Percentiles rank a stretch among this genome's conserved stretches.
phyloP scores from a whole-genome alignment of 768 basidiomycete species.

The Tubosaeta brunneosetosa region DNA sequence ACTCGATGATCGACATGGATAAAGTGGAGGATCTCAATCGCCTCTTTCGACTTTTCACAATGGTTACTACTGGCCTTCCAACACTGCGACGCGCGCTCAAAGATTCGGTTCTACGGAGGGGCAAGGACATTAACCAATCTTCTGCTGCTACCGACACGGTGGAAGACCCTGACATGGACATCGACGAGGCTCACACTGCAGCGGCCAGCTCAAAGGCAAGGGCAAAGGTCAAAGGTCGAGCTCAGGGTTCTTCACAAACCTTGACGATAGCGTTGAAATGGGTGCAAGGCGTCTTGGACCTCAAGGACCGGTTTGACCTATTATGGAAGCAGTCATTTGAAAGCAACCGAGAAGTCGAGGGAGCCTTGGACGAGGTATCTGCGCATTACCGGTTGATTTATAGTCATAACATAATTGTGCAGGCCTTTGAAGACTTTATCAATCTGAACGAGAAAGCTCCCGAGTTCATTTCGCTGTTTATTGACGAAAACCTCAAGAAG shows the following conservation, averaged over 20 bases:
- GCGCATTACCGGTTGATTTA: background rate
- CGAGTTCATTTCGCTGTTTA: slow-evolving; percentile 94
- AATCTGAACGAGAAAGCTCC: slow-evolving; percentile 84
- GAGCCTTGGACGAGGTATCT: slow-evolving; percentile 76
- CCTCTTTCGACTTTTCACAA: slow-evolving; percentile 69
- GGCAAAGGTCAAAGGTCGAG: slow-evolving; percentile 51
- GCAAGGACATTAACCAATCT: slow-evolving; percentile 71
- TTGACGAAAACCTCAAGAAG: slow-evolving; percentile 93
- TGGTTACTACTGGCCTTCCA: slow-evolving; percentile 62
- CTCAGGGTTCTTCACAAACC: slow-evolving; percentile 38
- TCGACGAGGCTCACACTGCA: slow-evolving; percentile 34
- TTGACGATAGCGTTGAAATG: slow-evolving; percentile 73
- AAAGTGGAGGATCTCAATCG: slow-evolving; percentile 72
- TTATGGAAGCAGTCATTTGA: slow-evolving; percentile 70
- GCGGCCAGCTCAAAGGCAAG: slow-evolving; percentile 41
- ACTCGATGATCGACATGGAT: slow-evolving; percentile 80
- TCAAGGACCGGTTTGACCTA: slow-evolving; percentile 88
- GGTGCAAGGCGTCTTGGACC: slow-evolving; percentile 86
- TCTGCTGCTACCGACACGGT: slow-evolving; percentile 41
- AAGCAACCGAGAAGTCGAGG: slow-evolving; percentile 73
- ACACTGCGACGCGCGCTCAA: slow-evolving; percentile 64
- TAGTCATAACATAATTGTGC: slow-evolving; percentile 5
- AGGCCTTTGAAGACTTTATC: slow-evolving; percentile 93
- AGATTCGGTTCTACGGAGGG: slow-evolving; percentile 66
- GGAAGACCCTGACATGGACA: slow-evolving; percentile 33